Base-by-base conservation (phyloP, 768 basidiomycete species). In the Rhizopogon vesiculosus region DNA sequence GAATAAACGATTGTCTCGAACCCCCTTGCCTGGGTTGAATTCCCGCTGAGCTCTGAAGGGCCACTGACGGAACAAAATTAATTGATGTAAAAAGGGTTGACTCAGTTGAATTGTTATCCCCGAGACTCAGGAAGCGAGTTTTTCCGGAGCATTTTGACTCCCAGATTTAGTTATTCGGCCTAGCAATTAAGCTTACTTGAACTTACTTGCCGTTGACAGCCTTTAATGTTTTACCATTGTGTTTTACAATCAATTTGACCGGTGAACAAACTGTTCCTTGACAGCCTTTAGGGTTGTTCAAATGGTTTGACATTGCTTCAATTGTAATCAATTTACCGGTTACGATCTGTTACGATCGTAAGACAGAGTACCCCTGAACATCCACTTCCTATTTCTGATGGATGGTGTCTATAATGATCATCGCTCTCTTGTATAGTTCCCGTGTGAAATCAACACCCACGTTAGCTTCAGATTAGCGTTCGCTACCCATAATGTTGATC, bases 341-440 rank as follows among this genome's bases (percentile, higher is more conserved):
- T 18, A 35, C 31, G 31, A 33, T 33, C 31, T 7, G 46, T 48
- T 18, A 35, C 31, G 31, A 33, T 33, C 31, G 31, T 33, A 33
- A 33, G 31, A 10, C 31, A 33, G 31, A 8, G 31, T 7, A 33
- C 10, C 31, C 31, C 31, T 46, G 7, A 46, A 29, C 35, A 48
- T 18, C 31, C 18, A 19, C 18, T 48, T 33, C 28, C 46, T 31
- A 53, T 39, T 61, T 56, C 44, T 50, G 38, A 54, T 56, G 43
- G 56, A 56, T 25, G 25, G 25, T 25, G 25, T 25, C 25, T 4
- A 25, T 48, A 15, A 35, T 51, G 55, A 53, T 42, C 29, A 7
- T 40, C 66, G 64, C 57, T 59, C 18, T 68, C 55, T 63, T 58
- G 0, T 54, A 19, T 62, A 39, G 46, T 62, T 35, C 29, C 69